Evolutionary conservation across 2,329 filamentous ascomycete species (phyloP).

Genomic region (Cladosporium austrohemisphaericum): DNA sequence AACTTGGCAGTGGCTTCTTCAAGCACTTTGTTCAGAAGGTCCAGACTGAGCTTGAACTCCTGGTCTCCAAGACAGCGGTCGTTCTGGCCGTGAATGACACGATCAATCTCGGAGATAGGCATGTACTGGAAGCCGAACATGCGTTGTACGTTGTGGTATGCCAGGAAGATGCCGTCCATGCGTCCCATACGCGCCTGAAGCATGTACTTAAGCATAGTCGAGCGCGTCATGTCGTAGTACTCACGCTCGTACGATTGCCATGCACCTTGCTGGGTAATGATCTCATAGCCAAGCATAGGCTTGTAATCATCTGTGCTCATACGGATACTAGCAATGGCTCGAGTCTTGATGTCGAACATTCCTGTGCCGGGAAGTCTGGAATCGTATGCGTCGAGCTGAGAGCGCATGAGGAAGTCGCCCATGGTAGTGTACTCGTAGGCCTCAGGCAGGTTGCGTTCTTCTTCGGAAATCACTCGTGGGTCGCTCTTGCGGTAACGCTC

Average conservation of each 20-base stretch:
- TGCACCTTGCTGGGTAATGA: slow-evolving; percentile 67
- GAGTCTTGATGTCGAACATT: slow-evolving; percentile 94
- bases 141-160: slow-evolving; percentile 88
- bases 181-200: slow-evolving; percentile 93
- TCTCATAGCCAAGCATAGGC: slow-evolving; percentile 80
- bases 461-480: slow-evolving; percentile 65
- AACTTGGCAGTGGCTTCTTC: slow-evolving; percentile 71
- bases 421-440: slow-evolving; percentile 83
- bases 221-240: slow-evolving; percentile 93
- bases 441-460: slow-evolving; percentile 69
- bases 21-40: slow-evolving; percentile 73
- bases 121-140: slow-evolving; percentile 99
- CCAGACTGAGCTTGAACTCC: slow-evolving; percentile 80
- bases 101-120: slow-evolving; percentile 79
- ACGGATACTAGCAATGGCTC: slow-evolving; percentile 84
- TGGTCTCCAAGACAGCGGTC: slow-evolving; percentile 67
- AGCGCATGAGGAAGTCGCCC: slow-evolving; percentile 88
- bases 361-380: slow-evolving; percentile 80
- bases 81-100: slow-evolving; percentile 74
- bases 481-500: slow-evolving; percentile 74
- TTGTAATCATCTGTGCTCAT: slow-evolving; percentile 75
- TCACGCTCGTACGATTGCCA: slow-evolving; percentile 94
- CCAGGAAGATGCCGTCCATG: slow-evolving; percentile 98
- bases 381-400: slow-evolving; percentile 89
- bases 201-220: slow-evolving; percentile 94